These are phyloP conservation scores for Microascus cirrosus DNA, from an alignment of 2,329 filamentous ascomycete genomes.

Conservation along the genomic window DNA sequence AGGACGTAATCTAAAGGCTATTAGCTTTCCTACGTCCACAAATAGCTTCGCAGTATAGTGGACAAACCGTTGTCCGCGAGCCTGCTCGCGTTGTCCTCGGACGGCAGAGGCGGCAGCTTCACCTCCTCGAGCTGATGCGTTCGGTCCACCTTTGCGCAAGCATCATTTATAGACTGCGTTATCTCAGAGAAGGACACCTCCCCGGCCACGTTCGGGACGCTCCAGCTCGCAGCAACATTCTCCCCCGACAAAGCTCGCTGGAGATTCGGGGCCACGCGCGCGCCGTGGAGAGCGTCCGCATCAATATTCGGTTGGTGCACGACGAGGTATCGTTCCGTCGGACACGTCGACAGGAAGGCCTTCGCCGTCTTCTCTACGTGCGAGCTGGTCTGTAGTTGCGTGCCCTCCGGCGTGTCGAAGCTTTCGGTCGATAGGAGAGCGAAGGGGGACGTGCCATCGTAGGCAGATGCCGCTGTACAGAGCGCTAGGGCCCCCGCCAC, in stretches of 20 bases:
- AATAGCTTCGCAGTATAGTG: no score
- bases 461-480: conserved; percentile 54
- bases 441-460: conserved; percentile 81
- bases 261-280: conserved; percentile 33
- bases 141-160: conserved; percentile 30
- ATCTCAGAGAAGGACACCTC: conserved; percentile 29
- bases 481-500: conserved; percentile 39
- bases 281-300: conserved; percentile 49
- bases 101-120: conserved; percentile 26
- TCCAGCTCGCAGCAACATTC: conserved; percentile 26
- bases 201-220: conserved; percentile 49
- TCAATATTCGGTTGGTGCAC: conserved; percentile 67
- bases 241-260: conserved; percentile 25
- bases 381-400: conserved; percentile 33
- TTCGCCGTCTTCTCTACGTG: conserved; percentile 30
- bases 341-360: conserved; percentile 52
- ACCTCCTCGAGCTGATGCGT: conserved; percentile 26
- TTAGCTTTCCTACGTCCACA: conserved; percentile 4
- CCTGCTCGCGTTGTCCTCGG: conserved; percentile 27
- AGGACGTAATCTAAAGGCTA: conserved; percentile 36
- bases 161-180: conserved; percentile 28
- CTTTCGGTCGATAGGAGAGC: conserved; percentile 63
- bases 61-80: conserved; percentile 36
- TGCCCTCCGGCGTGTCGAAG: conserved; percentile 20
- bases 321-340: conserved; percentile 65